Evolutionary conservation across 768 basidiomycete species (phyloP).

Genomic region (Tricholoma sp.): DNA sequence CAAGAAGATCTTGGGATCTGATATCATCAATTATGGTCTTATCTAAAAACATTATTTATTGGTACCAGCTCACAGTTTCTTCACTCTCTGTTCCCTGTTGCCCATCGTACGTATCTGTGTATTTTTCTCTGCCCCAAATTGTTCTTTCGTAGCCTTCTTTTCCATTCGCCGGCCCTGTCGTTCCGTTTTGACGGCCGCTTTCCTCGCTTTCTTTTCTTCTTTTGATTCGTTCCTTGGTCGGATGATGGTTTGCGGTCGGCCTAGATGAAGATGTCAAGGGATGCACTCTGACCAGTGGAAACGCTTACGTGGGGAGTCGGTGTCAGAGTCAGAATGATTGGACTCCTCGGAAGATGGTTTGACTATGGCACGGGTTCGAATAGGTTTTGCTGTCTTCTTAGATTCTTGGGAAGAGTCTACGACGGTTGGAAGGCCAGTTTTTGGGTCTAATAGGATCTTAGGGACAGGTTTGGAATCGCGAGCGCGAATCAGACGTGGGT

Average conservation of each 20-base stretch:
- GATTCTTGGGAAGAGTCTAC: slow-evolving; percentile 16
- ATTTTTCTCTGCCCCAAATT: slow-evolving; percentile 59
- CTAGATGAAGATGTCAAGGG: neutral
- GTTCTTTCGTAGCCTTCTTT: slow-evolving; percentile 63
- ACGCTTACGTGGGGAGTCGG: slow-evolving; percentile 18
- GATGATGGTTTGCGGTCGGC: slow-evolving; percentile 40
- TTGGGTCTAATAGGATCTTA: slow-evolving; percentile 68
- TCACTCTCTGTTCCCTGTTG: slow-evolving; percentile 39
- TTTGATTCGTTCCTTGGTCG: slow-evolving; percentile 73
- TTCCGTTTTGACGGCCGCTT: slow-evolving; percentile 62
- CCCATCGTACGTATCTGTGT: slow-evolving; percentile 50
- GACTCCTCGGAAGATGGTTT: neutral
- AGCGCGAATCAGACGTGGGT: slow-evolving; percentile 82
- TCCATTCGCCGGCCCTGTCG: slow-evolving; percentile 59
- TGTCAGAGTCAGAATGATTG: slow-evolving; percentile 23
- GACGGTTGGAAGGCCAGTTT: slow-evolving; percentile 70
- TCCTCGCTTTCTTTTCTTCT: slow-evolving; percentile 70
- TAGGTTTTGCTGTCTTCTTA: too few species aligned
- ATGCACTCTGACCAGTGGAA: neutral
- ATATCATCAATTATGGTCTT: too few species aligned
- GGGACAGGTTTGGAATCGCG: slow-evolving; percentile 48
- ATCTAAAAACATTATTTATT: too few species aligned
- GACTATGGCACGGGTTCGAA: slow-evolving; percentile 13
- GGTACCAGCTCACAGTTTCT: slow-evolving; percentile 42
- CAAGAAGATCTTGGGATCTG: too few species aligned